Conservation (phyloP, 2,329 filamentous ascomycete species). For the Leptographium wingfieldii region DNA sequence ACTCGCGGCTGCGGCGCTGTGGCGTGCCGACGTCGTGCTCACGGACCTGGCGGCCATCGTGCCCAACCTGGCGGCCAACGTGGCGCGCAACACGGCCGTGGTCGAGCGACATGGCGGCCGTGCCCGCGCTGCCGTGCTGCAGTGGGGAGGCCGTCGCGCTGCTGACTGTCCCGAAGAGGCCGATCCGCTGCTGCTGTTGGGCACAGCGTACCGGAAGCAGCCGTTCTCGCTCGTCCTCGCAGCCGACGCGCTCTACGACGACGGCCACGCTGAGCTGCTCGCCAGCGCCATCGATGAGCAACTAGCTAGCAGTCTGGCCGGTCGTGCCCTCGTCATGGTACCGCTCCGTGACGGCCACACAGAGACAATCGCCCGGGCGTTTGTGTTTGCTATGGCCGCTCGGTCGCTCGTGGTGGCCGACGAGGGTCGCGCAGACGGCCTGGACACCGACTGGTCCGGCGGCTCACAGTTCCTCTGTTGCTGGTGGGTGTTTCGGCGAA, state of each 20-base stretch:
- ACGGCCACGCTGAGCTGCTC: slow-evolving; percentile 66
- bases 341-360: slow-evolving; percentile 63
- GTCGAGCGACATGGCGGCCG: slow-evolving; percentile 43
- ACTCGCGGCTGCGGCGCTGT: slow-evolving; percentile 65
- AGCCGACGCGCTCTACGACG: slow-evolving; percentile 79
- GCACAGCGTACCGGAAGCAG: slow-evolving; percentile 1
- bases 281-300: slow-evolving; percentile 57
- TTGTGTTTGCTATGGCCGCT: slow-evolving; percentile 47
- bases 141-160: slow-evolving; percentile 42
- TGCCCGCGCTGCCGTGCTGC: slow-evolving; percentile 53
- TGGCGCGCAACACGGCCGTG: slow-evolving; percentile 45
- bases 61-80: slow-evolving; percentile 66
- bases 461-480: slow-evolving; percentile 7
- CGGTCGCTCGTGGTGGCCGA: slow-evolving; percentile 44
- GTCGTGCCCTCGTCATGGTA: slow-evolving; percentile 58
- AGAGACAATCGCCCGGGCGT: slow-evolving; percentile 43
- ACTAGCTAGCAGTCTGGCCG: slow-evolving; percentile 38
- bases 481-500: slow-evolving; percentile 11
- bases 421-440: slow-evolving; percentile 50
- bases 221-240: slow-evolving; percentile 55
- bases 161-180: slow-evolving; percentile 24
- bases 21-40: slow-evolving; percentile 53
- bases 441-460: slow-evolving; percentile 59
- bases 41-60: slow-evolving; percentile 81
- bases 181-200: slow-evolving; percentile 30